Evolutionary conservation across 768 basidiomycete species (phyloP).

Genomic region (Lactarius sanguifluus): DNA sequence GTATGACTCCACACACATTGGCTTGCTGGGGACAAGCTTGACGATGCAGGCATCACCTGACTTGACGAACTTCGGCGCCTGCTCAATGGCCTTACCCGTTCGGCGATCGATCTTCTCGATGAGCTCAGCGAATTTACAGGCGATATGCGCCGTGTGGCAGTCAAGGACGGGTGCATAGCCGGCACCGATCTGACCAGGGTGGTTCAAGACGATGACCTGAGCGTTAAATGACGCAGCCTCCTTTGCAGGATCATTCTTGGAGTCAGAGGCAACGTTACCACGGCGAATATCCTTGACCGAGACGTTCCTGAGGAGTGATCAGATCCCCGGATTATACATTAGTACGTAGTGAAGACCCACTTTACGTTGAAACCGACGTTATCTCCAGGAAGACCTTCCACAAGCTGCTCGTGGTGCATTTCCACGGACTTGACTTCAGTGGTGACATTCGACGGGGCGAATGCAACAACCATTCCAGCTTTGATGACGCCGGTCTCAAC

Average conservation of each 20-base stretch:
- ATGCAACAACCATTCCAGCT: constrained; percentile 98
- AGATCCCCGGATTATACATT: constrained; percentile 4
- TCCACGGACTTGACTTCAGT: constrained; percentile 99
- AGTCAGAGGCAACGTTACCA: constrained; percentile 99
- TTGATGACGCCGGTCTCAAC: constrained; percentile 99
- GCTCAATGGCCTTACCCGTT: constrained; percentile 90
- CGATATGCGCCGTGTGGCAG: constrained; percentile 99
- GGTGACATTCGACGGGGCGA: constrained; percentile 96
- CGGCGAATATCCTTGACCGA: constrained; percentile 99
- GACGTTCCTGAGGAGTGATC: constrained; percentile 73
- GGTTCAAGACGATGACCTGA: constrained; percentile 99
- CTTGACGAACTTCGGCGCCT: constrained; percentile 95
- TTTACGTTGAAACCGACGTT: constrained; percentile 99
- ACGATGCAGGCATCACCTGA: constrained; percentile 99
- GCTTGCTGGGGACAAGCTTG: constrained; percentile 95
- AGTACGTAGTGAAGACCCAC: constrained; percentile 42
- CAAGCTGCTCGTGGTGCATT: constrained; percentile 99
- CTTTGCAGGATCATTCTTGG: constrained; percentile 99
- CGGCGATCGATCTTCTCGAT: constrained; percentile 99
- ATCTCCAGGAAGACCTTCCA: constrained; percentile 93
- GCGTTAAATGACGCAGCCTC: constrained; percentile 99
- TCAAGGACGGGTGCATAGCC: constrained; percentile 99
- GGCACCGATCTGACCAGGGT: constrained; percentile 99
- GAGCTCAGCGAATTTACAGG: constrained; percentile 98
- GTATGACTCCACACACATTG: constrained; percentile 93